Conservation (phyloP, 2,329 filamentous ascomycete species). For the Verticillium tricorpus region DNA sequence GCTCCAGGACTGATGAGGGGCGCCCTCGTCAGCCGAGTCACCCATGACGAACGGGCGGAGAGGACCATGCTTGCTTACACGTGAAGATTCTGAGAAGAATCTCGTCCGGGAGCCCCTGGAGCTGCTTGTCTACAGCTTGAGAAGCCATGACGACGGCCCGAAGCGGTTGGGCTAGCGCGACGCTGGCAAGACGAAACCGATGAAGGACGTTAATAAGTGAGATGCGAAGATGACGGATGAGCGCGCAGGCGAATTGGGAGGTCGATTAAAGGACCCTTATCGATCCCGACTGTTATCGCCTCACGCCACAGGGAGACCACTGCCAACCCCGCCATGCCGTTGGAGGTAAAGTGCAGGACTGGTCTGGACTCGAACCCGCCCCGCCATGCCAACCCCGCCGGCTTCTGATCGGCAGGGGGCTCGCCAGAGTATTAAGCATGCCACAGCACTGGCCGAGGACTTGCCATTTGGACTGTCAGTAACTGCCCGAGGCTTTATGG, state of each 20-base stretch:
- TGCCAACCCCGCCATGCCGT: background rate
- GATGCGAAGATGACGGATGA: background rate
- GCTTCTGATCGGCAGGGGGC: no score
- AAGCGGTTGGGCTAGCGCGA: background rate
- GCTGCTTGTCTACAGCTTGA: conserved; percentile 10
- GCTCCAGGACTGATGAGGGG: conserved; percentile 50
- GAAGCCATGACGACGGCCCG: conserved; percentile 13
- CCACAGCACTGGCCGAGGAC: no score
- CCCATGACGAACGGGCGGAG: background rate
- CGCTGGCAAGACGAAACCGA: background rate
- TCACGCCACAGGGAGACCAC: background rate
- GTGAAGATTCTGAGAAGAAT: conserved; percentile 56
- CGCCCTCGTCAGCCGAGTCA: background rate
- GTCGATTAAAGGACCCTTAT: background rate
- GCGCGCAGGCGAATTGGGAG: background rate
- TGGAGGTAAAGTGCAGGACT: background rate
- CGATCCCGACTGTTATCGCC: background rate
- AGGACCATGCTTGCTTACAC: conserved; percentile 4
- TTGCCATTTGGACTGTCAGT: no score
- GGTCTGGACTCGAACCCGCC: no score
- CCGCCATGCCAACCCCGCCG: no score
- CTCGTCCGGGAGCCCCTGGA: conserved; percentile 59
- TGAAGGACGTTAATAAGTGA: background rate
- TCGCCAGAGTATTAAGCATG: no score
- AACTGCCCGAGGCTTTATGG: no score